Conservation (phyloP, 352 stramenopile genomes). For the Globisporangium recalcitrans region DNA sequence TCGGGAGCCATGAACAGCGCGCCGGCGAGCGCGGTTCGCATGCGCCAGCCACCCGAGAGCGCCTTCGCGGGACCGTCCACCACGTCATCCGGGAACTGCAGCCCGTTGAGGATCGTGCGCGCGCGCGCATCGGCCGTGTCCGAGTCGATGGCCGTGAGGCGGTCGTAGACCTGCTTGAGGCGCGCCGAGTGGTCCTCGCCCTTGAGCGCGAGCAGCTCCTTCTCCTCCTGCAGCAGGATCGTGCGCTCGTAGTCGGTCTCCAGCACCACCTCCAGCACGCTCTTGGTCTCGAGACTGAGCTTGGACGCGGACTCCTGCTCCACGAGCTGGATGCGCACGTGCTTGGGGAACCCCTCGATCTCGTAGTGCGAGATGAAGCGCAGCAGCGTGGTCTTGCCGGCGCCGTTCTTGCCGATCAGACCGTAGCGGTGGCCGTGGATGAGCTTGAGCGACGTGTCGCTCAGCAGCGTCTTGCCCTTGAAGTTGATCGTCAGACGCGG, state of each 20-base stretch:
- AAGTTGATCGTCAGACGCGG: constrained; percentile 86
- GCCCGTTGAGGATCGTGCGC: constrained; percentile 88
- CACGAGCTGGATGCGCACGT: constrained; percentile 95
- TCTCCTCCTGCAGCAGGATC: constrained; percentile 90
- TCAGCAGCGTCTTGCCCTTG: constrained; percentile 87
- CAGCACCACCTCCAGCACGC: constrained; percentile 93
- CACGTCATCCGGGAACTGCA: constrained; percentile 93
- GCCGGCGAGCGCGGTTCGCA: constrained; percentile 92
- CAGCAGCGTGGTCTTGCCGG: constrained; percentile 94
- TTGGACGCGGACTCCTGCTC: constrained; percentile 92
- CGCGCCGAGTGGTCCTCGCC: constrained; percentile 44
- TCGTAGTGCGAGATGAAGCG: constrained; percentile 95
- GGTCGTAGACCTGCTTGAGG: constrained; percentile 81
- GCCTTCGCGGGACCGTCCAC: constrained; percentile 88
- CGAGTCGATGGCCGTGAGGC: constrained; percentile 86
- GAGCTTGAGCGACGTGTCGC: constrained; percentile 85
- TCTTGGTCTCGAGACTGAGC: constrained; percentile 70
- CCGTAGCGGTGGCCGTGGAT: constrained; percentile 83
- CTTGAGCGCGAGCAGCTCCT: constrained; percentile 65
- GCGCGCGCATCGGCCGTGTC: constrained; percentile 89
- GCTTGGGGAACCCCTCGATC: constrained; percentile 94
- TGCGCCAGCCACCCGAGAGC: constrained; percentile 92
- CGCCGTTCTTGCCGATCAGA: constrained; percentile 91
- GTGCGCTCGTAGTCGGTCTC: constrained; percentile 92
- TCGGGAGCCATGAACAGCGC: constrained; percentile 94